Evolutionary conservation across 176 grass and related monocot species (phyloP).

Genomic region (Rhynchospora breviuscula): DNA sequence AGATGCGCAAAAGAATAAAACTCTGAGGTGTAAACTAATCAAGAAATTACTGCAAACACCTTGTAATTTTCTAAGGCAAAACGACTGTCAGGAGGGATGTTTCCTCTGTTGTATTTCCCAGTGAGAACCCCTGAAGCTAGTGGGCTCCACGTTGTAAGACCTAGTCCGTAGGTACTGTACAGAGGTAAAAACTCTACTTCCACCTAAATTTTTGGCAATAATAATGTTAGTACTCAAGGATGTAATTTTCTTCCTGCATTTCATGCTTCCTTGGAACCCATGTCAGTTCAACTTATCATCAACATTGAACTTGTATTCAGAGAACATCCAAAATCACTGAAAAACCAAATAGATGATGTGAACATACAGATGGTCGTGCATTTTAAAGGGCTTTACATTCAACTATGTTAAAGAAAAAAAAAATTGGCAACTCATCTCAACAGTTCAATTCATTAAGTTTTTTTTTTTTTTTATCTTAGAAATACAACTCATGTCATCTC

Average conservation of each 20-base stretch:
- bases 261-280: background rate
- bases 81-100: slow-evolving; percentile 73
- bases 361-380: background rate
- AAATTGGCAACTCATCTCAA: background rate
- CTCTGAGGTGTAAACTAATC: background rate
- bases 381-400: background rate
- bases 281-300: background rate
- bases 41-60: slow-evolving; percentile 33
- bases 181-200: slow-evolving; percentile 87
- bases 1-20: background rate
- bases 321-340: background rate
- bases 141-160: slow-evolving; percentile 94
- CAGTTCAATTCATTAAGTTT: background rate
- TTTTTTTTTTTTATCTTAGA: background rate
- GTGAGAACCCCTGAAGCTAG: slow-evolving; percentile 91
- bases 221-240: background rate
- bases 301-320: background rate
- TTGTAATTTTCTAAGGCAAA: slow-evolving; percentile 97
- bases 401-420: background rate
- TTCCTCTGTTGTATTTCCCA: slow-evolving; percentile 74
- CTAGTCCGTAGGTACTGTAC: slow-evolving; percentile 71
- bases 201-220: slow-evolving; percentile 48
- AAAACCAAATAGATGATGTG: too few relatives aligned
- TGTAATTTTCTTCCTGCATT: background rate
- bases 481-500: background rate